Evolutionary conservation across 1,139 yeast species (phyloP).

Genomic region (Magnusiomyces paraingens): DNA sequence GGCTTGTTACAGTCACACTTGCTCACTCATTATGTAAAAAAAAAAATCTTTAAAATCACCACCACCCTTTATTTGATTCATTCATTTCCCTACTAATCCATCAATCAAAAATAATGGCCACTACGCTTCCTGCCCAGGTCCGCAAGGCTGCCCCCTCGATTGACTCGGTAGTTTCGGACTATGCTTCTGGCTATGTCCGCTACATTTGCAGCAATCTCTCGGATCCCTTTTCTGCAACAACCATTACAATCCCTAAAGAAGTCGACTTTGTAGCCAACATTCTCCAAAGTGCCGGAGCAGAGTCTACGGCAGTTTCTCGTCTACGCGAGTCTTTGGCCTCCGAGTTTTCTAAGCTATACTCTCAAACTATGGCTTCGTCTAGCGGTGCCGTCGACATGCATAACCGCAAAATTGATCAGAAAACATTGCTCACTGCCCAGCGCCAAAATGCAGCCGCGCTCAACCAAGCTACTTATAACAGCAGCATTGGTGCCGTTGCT

Average conservation of each 20-base stretch:
- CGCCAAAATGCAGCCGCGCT: constrained; percentile 24
- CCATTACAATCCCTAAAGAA: constrained; percentile 56
- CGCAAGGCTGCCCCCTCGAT: constrained; percentile 83
- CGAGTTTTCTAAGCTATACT: constrained; percentile 49
- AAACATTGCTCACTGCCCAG: constrained; percentile 34
- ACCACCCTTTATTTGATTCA: not conserved
- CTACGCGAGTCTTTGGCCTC: constrained; percentile 43
- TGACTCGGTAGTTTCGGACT: constrained; percentile 86
- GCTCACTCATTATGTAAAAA: not conserved
- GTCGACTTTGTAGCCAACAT: constrained; percentile 57
- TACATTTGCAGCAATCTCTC: constrained; percentile 69
- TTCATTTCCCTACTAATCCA: not conserved
- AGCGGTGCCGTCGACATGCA: constrained; percentile 58
- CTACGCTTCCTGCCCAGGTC: constrained; percentile 38
- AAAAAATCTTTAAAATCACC: not conserved
- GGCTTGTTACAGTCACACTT: not conserved
- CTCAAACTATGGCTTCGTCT: constrained; percentile 54
- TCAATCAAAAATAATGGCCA: constrained; percentile 4
- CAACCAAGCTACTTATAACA: constrained; percentile 15
- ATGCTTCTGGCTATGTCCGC: constrained; percentile 83
- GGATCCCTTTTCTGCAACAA: constrained; percentile 66
- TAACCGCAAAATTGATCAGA: constrained; percentile 54
- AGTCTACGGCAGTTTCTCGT: constrained; percentile 42
- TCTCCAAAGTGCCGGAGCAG: constrained; percentile 78
- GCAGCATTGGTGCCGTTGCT: constrained; percentile 29